phyloP scores from a whole-genome alignment of 306 rosid genomes.

The Betula pendula region DNA sequence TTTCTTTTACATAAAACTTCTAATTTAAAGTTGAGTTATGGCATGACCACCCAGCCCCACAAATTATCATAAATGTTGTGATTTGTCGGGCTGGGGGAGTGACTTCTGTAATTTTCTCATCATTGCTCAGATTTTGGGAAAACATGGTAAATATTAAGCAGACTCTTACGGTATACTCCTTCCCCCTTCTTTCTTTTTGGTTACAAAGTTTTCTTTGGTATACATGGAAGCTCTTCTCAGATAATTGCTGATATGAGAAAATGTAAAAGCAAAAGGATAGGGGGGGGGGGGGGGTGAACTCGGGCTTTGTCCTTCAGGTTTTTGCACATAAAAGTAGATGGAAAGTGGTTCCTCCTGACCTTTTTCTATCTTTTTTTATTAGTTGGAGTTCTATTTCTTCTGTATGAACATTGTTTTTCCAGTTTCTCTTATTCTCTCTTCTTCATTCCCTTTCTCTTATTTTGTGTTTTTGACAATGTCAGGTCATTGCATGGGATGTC shows the following conservation, averaged over 20 bases:
- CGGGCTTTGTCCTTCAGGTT: neutral
- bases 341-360: neutral
- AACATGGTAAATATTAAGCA: neutral
- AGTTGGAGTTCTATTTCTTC: neutral
- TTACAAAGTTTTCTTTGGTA: neutral
- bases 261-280: neutral
- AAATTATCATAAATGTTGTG: neutral
- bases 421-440: neutral
- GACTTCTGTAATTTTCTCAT: neutral
- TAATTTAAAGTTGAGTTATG: neutral
- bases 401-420: neutral
- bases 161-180: neutral
- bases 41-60: neutral
- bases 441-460: slow-evolving; percentile 3
- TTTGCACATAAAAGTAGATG: slow-evolving; percentile 1
- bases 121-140: neutral
- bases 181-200: neutral
- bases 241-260: neutral
- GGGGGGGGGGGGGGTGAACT: neutral
- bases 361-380: neutral
- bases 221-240: too few species aligned
- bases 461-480: slow-evolving; percentile 18
- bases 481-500: slow-evolving; percentile 66
- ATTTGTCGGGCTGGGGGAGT: neutral
- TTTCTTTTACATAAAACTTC: neutral